Evolutionary conservation across 495 filamentous ascomycete species (phyloP), one percentile per base, ranked within the genome.

Genomic region (Letharia lupina): DNA sequence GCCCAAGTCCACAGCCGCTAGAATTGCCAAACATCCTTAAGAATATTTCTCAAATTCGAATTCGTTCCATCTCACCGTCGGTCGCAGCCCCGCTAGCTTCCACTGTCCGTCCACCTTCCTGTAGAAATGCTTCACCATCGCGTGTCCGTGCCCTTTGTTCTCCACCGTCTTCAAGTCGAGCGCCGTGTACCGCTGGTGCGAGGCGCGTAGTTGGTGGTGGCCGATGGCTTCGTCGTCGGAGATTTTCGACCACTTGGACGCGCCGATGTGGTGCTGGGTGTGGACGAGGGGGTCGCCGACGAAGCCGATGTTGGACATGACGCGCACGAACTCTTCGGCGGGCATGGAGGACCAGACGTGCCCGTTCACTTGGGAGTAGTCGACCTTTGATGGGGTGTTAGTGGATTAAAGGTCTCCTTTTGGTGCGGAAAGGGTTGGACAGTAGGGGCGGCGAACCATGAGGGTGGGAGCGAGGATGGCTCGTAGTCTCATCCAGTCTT

Each of bases 1-100:
- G 48, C 3, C 48, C n/a, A 52, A 28, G n/a, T 6, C 48, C 48
- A 33, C 4, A 54, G 50, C 11, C 50, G 50, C 50, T 54, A 33
- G 3, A 54, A 15, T 15, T 16, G 23, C 52, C 41, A 65, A 56
- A 65, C 18, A 52, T 66, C 68, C 47, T 68, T 72, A 28, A 28
- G 62, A 81, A 81, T 3, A 82, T 72, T 40, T 77, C 42, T 82
- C 76, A 52, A 89, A 90, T 56, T 89, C 85, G 71, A 86, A 83
- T 80, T 93, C 90, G 68, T 75, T 78, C 87, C 87, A 93, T 52
- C 85, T 76, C 65, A 93, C 88, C 60, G 84, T 78, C 2, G 90
- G 89, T 72, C 80, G 78, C 61, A 93, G 76, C 2, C 90, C 89
- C 2, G 89, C 88, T 75, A 91, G 90, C 77, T 91, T 93, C 90